phyloP scores from a whole-genome alignment of 345 rosid genomes.

The Excoecaria agallocha region DNA sequence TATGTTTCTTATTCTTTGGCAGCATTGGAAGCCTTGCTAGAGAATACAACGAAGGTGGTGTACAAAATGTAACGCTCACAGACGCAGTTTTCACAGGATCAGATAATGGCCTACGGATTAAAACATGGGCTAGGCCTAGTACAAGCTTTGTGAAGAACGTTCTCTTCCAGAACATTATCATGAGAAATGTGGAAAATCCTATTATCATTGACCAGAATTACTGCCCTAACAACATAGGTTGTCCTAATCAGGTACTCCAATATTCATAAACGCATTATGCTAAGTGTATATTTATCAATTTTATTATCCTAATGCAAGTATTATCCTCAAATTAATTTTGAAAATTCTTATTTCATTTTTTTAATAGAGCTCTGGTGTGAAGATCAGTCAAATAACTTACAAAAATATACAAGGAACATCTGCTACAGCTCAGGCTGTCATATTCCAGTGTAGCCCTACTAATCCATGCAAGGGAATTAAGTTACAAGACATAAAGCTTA shows the following conservation, averaged over 20 bases:
- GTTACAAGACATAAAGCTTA: constrained; percentile 37
- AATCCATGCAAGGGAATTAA: constrained; percentile 34
- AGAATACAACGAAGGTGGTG: constrained; percentile 35
- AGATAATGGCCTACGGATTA: constrained; percentile 49
- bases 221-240: constrained; percentile 15
- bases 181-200: constrained; percentile 19
- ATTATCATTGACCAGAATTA: constrained; percentile 19
- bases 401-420: constrained; percentile 46
- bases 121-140: constrained; percentile 47
- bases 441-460: constrained; percentile 37
- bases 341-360: too few species aligned
- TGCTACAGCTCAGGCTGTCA: constrained; percentile 31
- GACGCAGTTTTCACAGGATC: constrained; percentile 34
- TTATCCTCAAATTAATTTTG: too few species aligned
- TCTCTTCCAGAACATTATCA: constrained; percentile 33
- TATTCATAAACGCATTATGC: too few species aligned
- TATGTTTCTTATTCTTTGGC: neutral
- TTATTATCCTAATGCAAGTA: too few species aligned
- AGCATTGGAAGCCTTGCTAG: constrained; percentile 50
- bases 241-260: constrained; percentile 6
- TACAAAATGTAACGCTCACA: constrained; percentile 38
- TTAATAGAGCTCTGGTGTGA: constrained; percentile 37
- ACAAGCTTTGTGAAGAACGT: constrained; percentile 33
- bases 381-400: constrained; percentile 35
- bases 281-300: too few species aligned